These are phyloP conservation scores for Mycena citricolor DNA, from an alignment of 1,284 basidiomycete genomes.

Conservation along the genomic window DNA sequence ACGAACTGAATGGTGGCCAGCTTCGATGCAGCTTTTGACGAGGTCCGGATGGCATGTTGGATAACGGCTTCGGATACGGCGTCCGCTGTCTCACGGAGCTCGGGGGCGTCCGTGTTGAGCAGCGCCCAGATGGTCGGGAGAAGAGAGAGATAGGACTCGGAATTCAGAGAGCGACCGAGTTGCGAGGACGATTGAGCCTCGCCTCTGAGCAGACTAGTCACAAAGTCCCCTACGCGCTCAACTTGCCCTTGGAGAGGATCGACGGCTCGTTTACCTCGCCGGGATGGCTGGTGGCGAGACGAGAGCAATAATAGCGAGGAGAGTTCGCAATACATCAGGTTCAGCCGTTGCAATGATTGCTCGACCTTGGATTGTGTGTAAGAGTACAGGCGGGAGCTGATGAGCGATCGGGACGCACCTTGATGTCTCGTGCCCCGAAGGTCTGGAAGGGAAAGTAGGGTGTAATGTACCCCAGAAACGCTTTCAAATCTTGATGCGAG, in stretches of 20 bases:
- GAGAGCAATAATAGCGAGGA: conserved; percentile 61
- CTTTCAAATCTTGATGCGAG: conserved; percentile 47
- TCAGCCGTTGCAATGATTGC: conserved; percentile 64
- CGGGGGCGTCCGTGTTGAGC: conserved; percentile 44
- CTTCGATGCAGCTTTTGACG: conserved; percentile 64
- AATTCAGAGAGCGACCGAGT: conserved; percentile 49
- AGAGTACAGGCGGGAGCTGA: conserved; percentile 35
- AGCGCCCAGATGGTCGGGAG: conserved; percentile 86
- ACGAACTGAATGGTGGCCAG: conserved; percentile 70
- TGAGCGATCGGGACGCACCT: conserved; percentile 10
- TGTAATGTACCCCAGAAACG: conserved; percentile 70
- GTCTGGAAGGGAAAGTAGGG: conserved; percentile 88
- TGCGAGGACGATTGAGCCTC: conserved; percentile 43
- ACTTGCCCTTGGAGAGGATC: conserved; percentile 37
- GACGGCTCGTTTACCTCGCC: conserved; percentile 16
- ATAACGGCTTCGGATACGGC: conserved; percentile 51
- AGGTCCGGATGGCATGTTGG: conserved; percentile 56
- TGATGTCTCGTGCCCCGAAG: conserved; percentile 19
- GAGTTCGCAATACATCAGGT: conserved; percentile 76
- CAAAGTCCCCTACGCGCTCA: conserved; percentile 66
- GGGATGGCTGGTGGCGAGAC: conserved; percentile 27
- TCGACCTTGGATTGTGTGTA: conserved; percentile 36
- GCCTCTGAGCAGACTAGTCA: conserved; percentile 63
- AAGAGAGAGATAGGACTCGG: conserved; percentile 66
- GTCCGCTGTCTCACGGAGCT: conserved; percentile 30